Conservation (phyloP, 2,329 filamentous ascomycete genomes). For the Stylonectria norvegica region DNA sequence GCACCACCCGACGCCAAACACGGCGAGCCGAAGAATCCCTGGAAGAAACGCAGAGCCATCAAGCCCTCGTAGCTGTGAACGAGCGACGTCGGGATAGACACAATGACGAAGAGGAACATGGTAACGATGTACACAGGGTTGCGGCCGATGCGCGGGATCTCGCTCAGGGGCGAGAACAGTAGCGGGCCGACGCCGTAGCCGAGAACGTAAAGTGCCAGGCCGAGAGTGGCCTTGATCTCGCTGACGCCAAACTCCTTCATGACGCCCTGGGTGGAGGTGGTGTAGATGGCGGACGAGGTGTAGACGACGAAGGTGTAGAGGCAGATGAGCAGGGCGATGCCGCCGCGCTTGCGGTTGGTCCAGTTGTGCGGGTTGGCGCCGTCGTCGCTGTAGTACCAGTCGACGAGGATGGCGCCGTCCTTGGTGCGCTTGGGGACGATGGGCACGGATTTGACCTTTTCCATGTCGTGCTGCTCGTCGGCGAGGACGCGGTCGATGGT, state of each 20-base stretch:
- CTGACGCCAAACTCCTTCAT: slow-evolving; percentile 52
- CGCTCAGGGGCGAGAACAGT: slow-evolving; percentile 62
- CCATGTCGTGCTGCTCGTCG: slow-evolving; percentile 36
- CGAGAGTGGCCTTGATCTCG: slow-evolving; percentile 50
- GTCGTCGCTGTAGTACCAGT: slow-evolving; percentile 55
- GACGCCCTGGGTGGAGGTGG: slow-evolving; percentile 44
- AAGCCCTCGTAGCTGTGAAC: slow-evolving; percentile 61
- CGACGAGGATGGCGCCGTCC: slow-evolving; percentile 51
- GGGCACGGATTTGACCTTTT: slow-evolving; percentile 46
- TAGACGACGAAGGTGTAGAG: slow-evolving; percentile 61
- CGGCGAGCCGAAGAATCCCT: slow-evolving; percentile 64
- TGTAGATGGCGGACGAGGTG: slow-evolving; percentile 46
- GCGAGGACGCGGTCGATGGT: slow-evolving; percentile 17
- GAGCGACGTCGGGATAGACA: slow-evolving; percentile 62
- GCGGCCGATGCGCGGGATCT: slow-evolving; percentile 64
- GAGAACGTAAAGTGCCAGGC: slow-evolving; percentile 60
- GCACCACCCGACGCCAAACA: slow-evolving; percentile 59
- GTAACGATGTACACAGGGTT: slow-evolving; percentile 66
- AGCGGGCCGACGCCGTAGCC: slow-evolving; percentile 63
- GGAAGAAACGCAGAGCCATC: slow-evolving; percentile 61
- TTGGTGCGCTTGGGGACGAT: slow-evolving; percentile 47
- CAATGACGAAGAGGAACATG: slow-evolving; percentile 65
- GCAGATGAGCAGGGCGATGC: slow-evolving; percentile 45
- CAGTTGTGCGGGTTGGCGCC: slow-evolving; percentile 55
- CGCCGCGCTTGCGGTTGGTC: slow-evolving; percentile 40